Percentiles rank a stretch among this genome's conserved stretches.
Evolutionary conservation across 495 filamentous ascomycete genomes (phyloP).

Genomic region (Penicillium argentinense): DNA sequence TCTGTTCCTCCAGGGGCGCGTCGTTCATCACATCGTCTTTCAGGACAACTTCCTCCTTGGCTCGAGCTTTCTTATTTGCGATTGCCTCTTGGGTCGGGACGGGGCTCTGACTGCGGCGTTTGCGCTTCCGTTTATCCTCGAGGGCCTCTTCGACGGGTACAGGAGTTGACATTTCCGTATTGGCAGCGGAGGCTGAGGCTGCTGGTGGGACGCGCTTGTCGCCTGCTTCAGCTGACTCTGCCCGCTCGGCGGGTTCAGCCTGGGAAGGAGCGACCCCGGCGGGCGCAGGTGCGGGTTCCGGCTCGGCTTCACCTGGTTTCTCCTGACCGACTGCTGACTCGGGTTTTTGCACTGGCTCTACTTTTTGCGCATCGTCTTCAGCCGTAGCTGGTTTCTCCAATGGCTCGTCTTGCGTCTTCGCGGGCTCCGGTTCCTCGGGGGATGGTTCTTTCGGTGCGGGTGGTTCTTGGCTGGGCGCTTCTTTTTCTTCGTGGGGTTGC

Average conservation of each 20-base stretch:
- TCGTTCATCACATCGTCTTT: slow-evolving; percentile 12
- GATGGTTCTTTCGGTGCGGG: slow-evolving; percentile 6
- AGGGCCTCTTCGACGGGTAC: slow-evolving; percentile 34
- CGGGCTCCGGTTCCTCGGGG: slow-evolving; percentile 3
- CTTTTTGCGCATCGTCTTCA: too few relatives aligned
- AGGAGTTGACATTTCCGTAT: slow-evolving; percentile 36
- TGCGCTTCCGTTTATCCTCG: slow-evolving; percentile 69
- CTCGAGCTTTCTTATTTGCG: slow-evolving; percentile 46
- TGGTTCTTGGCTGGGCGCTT: slow-evolving; percentile 6
- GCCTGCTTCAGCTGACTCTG: slow-evolving; percentile 12
- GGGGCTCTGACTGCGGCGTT: slow-evolving; percentile 70
- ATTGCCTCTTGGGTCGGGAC: slow-evolving; percentile 51
- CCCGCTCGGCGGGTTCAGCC: slow-evolving; percentile 25
- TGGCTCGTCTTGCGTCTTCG: too few relatives aligned
- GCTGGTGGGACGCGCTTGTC: slow-evolving; percentile 17
- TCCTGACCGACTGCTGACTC: too few relatives aligned
- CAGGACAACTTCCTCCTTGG: slow-evolving; percentile 18
- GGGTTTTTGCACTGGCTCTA: too few relatives aligned
- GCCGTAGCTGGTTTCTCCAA: too few relatives aligned
- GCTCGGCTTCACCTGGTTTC: too few relatives aligned
- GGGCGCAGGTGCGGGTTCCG: slow-evolving; percentile 1
- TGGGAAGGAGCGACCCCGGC: slow-evolving; percentile 1
- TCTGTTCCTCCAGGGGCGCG: slow-evolving; percentile 5
- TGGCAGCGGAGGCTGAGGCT: slow-evolving; percentile 22
- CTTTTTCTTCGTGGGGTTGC: slow-evolving; percentile 6